These are phyloP conservation scores for Silene coronaria DNA, from an alignment of 179 eudicot genomes.

Conservation along the genomic window DNA sequence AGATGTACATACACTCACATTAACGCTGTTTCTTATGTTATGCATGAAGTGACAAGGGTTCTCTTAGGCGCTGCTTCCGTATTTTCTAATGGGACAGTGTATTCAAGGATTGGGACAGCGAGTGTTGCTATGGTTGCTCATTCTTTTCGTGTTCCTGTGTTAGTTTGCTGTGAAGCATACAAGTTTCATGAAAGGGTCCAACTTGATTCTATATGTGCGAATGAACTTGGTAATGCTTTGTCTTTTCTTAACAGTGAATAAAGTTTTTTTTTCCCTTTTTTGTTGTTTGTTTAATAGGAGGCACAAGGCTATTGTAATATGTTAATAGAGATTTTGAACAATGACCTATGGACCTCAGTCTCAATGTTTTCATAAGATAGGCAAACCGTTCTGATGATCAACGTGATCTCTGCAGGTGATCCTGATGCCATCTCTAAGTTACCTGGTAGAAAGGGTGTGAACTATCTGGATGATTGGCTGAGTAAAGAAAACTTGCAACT, in stretches of 20 bases:
- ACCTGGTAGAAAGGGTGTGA: slow-evolving; percentile 55
- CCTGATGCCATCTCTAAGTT: slow-evolving; percentile 70
- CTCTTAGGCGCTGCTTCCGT: slow-evolving; percentile 86
- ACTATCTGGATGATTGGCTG: slow-evolving; percentile 52
- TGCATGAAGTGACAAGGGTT: slow-evolving; percentile 89
- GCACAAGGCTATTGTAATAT: neutral
- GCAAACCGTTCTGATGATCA: neutral
- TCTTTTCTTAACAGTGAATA: neutral
- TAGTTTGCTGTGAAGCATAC: slow-evolving; percentile 91
- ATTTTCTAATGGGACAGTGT: slow-evolving; percentile 79
- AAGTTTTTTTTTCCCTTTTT: neutral
- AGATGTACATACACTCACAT: slow-evolving; percentile 83
- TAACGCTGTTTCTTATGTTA: slow-evolving; percentile 80
- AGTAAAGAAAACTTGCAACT: slow-evolving; percentile 62
- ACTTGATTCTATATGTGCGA: slow-evolving; percentile 91
- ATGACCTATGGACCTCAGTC: neutral
- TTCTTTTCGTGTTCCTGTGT: slow-evolving; percentile 80
- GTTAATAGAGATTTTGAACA: neutral
- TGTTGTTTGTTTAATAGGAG: neutral
- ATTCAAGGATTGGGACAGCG: slow-evolving; percentile 91
- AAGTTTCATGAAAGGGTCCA: slow-evolving; percentile 93
- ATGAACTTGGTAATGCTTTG: slow-evolving; percentile 70
- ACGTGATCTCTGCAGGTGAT: slow-evolving; percentile 47
- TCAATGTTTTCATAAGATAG: neutral
- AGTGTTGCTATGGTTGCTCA: slow-evolving; percentile 97